phyloP scores from a whole-genome alignment of 805 yeast species.

The Pichia rugopelliculosa region DNA sequence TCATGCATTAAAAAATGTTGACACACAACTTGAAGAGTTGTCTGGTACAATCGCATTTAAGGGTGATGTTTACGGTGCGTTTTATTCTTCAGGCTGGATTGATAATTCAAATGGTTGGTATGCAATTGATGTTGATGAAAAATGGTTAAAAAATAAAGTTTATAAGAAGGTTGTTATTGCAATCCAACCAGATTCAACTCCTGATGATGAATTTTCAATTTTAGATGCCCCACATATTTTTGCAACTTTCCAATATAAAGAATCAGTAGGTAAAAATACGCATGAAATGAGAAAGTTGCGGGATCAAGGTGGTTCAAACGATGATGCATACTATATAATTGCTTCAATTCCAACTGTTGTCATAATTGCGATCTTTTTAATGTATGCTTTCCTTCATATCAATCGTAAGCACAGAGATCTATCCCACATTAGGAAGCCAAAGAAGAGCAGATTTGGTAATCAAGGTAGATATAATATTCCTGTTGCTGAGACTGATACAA shows the following conservation, averaged over 20 bases:
- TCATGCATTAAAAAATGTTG: constrained; percentile 7
- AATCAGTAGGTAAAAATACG: constrained; percentile 43
- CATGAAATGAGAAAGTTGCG: constrained; percentile 25
- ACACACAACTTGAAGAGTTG: constrained; percentile 16
- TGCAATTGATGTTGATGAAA: constrained; percentile 52
- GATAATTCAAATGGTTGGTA: constrained; percentile 50
- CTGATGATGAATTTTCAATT: constrained; percentile 60
- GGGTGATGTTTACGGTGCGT: constrained; percentile 34
- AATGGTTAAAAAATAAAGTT: constrained; percentile 55
- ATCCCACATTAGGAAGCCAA: constrained; percentile 34
- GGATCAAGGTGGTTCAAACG: constrained; percentile 36
- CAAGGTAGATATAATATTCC: constrained; percentile 24
- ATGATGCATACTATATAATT: constrained; percentile 47
- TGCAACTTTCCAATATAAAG: constrained; percentile 42
- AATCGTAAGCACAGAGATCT: constrained; percentile 53
- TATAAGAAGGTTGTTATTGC: constrained; percentile 54
- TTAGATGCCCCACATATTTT: constrained; percentile 36
- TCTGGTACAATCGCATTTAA: constrained; percentile 8
- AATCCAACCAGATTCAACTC: constrained; percentile 62
- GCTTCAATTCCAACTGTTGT: constrained; percentile 65
- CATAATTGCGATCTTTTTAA: constrained; percentile 46
- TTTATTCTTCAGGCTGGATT: constrained; percentile 70
- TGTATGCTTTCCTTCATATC: constrained; percentile 56
- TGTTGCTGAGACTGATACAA: constrained; percentile 23
- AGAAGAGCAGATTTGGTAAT: constrained; percentile 29